Evolutionary conservation across 108 stramenopile genomes (phyloP).

Genomic region (Epipyxis sp.): DNA sequence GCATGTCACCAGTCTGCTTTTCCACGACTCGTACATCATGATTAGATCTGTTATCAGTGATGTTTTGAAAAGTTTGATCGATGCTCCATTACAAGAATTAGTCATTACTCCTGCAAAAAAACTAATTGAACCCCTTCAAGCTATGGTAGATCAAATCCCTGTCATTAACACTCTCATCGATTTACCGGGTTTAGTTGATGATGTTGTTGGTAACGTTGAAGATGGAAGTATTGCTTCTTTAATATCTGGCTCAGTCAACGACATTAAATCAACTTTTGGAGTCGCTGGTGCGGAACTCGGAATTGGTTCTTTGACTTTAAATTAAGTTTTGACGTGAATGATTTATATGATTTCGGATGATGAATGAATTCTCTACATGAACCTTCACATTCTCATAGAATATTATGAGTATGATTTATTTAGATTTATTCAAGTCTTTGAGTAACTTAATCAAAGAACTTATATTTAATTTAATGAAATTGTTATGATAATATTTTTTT

Average conservation of each 20-base stretch:
- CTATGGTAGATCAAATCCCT: constrained; percentile 9
- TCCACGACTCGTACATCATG: constrained; percentile 5
- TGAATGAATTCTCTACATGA: too few species aligned
- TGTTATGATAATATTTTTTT: too few species aligned
- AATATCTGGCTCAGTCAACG: neutral
- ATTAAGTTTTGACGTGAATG: neutral
- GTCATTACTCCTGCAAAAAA: constrained; percentile 1
- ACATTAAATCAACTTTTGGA: neutral
- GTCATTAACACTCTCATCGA: neutral
- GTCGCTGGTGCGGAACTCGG: neutral
- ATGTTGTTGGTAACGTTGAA: neutral
- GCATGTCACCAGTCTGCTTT: constrained; percentile 9
- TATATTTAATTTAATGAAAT: too few species aligned
- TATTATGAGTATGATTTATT: too few species aligned
- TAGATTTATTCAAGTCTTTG: too few species aligned
- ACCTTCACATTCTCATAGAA: too few species aligned
- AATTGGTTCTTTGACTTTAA: neutral
- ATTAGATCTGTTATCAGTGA: neutral
- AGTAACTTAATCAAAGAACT: too few species aligned
- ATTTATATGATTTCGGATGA: too few species aligned
- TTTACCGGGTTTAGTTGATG: neutral
- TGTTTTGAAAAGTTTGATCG: neutral
- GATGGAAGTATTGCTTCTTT: neutral
- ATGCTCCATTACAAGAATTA: neutral
- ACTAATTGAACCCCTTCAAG: constrained; percentile 18